phyloP scores from a whole-genome alignment of 2,329 filamentous ascomycete genomes.

The Drechslerella coelobrocha region DNA sequence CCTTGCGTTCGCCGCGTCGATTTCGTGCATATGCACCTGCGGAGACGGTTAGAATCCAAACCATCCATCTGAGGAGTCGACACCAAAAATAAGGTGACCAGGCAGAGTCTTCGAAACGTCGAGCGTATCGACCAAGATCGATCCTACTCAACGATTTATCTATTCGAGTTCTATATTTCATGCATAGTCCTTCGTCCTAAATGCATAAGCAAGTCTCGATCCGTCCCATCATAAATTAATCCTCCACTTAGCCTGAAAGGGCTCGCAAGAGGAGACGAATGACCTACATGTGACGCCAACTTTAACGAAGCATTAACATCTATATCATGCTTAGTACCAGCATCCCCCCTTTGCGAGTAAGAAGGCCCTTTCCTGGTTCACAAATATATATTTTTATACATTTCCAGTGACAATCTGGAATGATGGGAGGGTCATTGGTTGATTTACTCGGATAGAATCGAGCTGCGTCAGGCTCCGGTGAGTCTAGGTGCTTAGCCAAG shows the following conservation, averaged over 20 bases:
- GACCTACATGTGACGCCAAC: conserved; percentile 39
- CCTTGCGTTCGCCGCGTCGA: neutral
- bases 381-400: neutral
- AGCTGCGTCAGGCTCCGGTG: conserved; percentile 29
- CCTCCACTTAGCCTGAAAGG: conserved; percentile 34
- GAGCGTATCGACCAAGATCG: conserved; percentile 34
- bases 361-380: neutral
- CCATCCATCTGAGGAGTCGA: neutral
- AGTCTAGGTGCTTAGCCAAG: conserved; percentile 29
- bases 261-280: conserved; percentile 26
- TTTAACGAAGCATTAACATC: neutral
- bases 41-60: conserved; percentile 18
- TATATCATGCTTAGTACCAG: conserved; percentile 26
- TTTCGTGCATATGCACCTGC: conserved; percentile 6
- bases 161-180: conserved; percentile 19
- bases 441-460: conserved; percentile 24
- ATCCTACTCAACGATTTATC: conserved; percentile 13
- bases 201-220: neutral
- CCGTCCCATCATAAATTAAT: conserved; percentile 13
- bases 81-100: conserved; percentile 40
- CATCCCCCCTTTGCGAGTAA: neutral
- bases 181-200: conserved; percentile 22
- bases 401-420: neutral
- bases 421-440: conserved; percentile 14
- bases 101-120: conserved; percentile 41